phyloP scores from a whole-genome alignment of 345 rosid genomes.

The Balakata baccata region DNA sequence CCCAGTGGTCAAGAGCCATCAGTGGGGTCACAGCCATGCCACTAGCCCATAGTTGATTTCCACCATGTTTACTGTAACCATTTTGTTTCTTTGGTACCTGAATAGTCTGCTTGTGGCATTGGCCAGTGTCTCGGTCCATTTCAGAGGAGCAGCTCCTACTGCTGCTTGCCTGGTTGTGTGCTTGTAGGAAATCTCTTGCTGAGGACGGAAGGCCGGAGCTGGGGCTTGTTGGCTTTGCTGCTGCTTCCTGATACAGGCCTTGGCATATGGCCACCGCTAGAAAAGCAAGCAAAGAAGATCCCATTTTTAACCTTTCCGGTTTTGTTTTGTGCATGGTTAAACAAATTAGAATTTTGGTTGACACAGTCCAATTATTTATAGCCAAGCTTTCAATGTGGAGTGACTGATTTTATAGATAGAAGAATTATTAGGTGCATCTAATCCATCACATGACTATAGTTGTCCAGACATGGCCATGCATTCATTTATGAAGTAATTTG shows the following conservation, averaged over 20 bases:
- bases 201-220: constrained; percentile 20
- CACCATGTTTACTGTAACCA: constrained; percentile 57
- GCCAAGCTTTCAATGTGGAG: neutral
- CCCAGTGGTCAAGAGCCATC: constrained; percentile 67
- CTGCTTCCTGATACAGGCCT: neutral
- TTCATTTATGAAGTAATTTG: too few relatives aligned
- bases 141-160: constrained; percentile 59
- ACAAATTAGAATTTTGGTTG: constrained; percentile 1
- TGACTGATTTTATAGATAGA: neutral
- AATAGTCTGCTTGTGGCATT: constrained; percentile 45
- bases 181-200: constrained; percentile 50
- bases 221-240: neutral
- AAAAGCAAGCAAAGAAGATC: constrained; percentile 26
- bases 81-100: constrained; percentile 61
- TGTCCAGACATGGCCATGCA: too few relatives aligned
- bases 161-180: constrained; percentile 70
- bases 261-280: constrained; percentile 20
- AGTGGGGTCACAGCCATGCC: constrained; percentile 54
- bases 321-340: neutral
- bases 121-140: constrained; percentile 60
- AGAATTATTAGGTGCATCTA: neutral
- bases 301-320: constrained; percentile 25
- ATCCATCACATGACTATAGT: too few relatives aligned
- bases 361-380: neutral
- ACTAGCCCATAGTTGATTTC: constrained; percentile 60